phyloP scores from a whole-genome alignment of 2,329 filamentous ascomycete species.

The Ophiostoma pallidulum region DNA sequence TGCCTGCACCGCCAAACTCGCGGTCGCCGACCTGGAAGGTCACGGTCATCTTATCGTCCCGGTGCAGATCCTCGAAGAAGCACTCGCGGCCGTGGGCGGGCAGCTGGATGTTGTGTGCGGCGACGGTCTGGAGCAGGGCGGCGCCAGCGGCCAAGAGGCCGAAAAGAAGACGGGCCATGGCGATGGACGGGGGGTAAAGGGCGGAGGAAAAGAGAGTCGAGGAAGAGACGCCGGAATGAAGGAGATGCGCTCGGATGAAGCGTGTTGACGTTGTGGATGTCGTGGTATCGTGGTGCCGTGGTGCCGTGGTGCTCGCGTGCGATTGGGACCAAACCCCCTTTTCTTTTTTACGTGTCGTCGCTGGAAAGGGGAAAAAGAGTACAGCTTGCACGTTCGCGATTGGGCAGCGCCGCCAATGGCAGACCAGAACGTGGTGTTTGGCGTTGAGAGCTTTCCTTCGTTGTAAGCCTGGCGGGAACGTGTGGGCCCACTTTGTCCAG shows the following conservation, averaged over 20 bases:
- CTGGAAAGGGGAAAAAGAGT: slow-evolving; percentile 7
- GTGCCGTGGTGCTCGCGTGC: slow-evolving; percentile 7
- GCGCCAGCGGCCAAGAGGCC: slow-evolving; percentile 38
- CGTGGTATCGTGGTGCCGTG: neutral
- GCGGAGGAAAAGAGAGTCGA: neutral
- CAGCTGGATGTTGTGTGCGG: slow-evolving; percentile 93
- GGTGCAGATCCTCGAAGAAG: slow-evolving; percentile 89
- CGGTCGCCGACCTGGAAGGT: slow-evolving; percentile 96
- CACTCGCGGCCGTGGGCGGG: slow-evolving; percentile 90
- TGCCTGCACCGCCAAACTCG: slow-evolving; percentile 89
- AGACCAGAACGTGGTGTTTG: slow-evolving; percentile 3
- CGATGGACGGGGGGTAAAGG: neutral
- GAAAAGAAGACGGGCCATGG: slow-evolving; percentile 16
- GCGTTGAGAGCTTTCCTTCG: no score
- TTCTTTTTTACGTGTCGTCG: slow-evolving; percentile 8
- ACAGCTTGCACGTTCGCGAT: slow-evolving; percentile 18
- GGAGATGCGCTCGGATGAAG: neutral
- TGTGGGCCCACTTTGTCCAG: no score
- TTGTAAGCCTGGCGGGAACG: no score
- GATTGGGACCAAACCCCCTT: slow-evolving; percentile 1
- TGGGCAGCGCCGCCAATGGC: slow-evolving; percentile 1
- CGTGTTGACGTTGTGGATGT: neutral
- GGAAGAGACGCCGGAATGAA: neutral
- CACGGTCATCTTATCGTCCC: slow-evolving; percentile 95
- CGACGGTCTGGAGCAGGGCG: slow-evolving; percentile 50